Evolutionary conservation across 2,329 filamentous ascomycete genomes (phyloP).

Genomic region (Claviceps arundinis): DNA sequence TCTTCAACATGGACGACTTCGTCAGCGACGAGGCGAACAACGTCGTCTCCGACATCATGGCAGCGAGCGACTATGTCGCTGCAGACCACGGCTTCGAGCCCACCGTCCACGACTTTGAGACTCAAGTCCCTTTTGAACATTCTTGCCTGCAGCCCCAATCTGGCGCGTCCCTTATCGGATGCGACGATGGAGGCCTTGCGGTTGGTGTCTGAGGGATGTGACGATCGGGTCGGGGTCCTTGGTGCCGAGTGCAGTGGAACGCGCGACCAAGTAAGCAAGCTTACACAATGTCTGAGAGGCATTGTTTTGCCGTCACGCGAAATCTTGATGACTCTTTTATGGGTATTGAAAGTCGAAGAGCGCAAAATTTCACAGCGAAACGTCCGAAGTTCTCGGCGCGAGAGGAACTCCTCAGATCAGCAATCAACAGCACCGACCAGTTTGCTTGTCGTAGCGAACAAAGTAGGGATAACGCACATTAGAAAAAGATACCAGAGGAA

Average conservation of each 20-base stretch:
- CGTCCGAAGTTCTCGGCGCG: constrained; percentile 10
- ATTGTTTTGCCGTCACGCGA: constrained; percentile 32
- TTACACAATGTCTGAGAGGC: constrained; percentile 23
- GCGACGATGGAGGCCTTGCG: constrained; percentile 62
- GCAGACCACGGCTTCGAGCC: constrained; percentile 38
- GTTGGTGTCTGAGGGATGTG: constrained; percentile 49
- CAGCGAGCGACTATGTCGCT: constrained; percentile 36
- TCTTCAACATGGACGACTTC: constrained; percentile 41
- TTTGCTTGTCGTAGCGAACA: constrained; percentile 13
- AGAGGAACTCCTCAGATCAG: constrained; percentile 13
- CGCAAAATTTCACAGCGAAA: constrained; percentile 18
- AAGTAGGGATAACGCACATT: constrained; percentile 11
- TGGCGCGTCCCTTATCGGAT: constrained; percentile 62
- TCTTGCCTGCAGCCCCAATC: constrained; percentile 58
- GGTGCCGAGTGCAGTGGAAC: constrained; percentile 19
- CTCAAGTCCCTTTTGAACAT: constrained; percentile 49
- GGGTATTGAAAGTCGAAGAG: constrained; percentile 31
- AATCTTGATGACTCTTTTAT: constrained; percentile 33
- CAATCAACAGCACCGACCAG: constrained; percentile 8
- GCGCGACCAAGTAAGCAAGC: constrained; percentile 23
- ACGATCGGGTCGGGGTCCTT: constrained; percentile 30
- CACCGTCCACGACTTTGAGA: constrained; percentile 44
- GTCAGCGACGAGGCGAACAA: constrained; percentile 37
- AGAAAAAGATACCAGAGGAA: constrained; percentile 7
- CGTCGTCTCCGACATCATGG: constrained; percentile 32